Base-by-base conservation (phyloP, 306 rosid species). In the Cucurbita pepo region DNA sequence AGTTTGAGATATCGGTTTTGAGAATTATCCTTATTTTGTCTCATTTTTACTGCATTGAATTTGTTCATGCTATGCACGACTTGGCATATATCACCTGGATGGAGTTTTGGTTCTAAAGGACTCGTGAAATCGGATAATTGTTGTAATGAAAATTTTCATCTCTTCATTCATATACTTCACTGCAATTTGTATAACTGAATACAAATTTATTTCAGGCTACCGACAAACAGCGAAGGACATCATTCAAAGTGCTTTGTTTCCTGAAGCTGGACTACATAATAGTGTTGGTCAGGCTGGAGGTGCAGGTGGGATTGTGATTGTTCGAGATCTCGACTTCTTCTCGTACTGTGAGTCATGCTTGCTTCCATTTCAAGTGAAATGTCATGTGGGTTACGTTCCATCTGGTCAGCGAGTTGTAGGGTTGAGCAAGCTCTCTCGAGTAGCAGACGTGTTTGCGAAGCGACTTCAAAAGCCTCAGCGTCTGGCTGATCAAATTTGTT, bases 321-420 rank as follows among this genome's bases (percentile, higher is more conserved):
- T 95, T 76, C 78, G 97, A 74, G 99, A 95, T 79, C 79, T 95
- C 41, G 90, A 95, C 80, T 79, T 86, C 71, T 95, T 89, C 78
- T 91, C 96, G 19, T 89, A 89, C 70, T 95, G 99, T 6, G 99
- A 95, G 79, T 91, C 97, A 7, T 95, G 99, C 83, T 77, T 95
- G 87, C 95, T 95, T 75, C 99, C 97, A 6, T 91, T 95, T 79
- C 95, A 88, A 84, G 90, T 89, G 58, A 91, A 85, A 74, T 91
- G 97, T 76, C 99, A 95, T 75, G 92, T 91, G 53, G 97, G 96
- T 43, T 95, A 95, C 77, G 91, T 95, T 66, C 95, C 99, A 58
- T 86, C 90, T 19, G 86, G 91, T 47, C 90, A 85, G 75, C 84
- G 89, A 75, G 97, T 95, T 65, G 88, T 95, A 0, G 96, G 99